Evolutionary conservation across 1,139 yeast genomes (phyloP).

Genomic region (Protomyces macrosporus): DNA sequence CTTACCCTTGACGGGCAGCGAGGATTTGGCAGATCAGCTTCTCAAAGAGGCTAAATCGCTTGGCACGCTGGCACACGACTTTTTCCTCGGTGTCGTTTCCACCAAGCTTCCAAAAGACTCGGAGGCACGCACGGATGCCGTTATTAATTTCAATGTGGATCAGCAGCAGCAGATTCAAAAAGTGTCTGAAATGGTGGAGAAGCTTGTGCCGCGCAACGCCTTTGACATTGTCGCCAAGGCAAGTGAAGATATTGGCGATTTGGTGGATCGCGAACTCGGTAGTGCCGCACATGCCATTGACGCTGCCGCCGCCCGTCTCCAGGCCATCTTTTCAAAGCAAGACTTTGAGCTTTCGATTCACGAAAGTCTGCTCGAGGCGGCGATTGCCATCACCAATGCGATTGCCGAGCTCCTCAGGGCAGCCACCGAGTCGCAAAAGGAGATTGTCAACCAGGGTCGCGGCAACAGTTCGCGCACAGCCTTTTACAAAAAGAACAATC

Average conservation of each 20-base stretch:
- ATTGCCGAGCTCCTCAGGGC: slow-evolving; percentile 66
- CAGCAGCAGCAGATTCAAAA: slow-evolving; percentile 67
- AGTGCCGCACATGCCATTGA: slow-evolving; percentile 67
- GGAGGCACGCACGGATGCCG: slow-evolving; percentile 70
- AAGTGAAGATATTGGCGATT: slow-evolving; percentile 56
- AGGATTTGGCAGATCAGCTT: slow-evolving; percentile 37
- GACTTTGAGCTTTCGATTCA: slow-evolving; percentile 66
- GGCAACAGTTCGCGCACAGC: slow-evolving; percentile 66
- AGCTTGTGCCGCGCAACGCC: slow-evolving; percentile 49
- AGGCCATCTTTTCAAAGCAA: slow-evolving; percentile 48
- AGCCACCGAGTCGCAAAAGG: slow-evolving; percentile 76
- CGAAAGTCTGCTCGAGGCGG: slow-evolving; percentile 71
- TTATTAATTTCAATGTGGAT: slow-evolving; percentile 67
- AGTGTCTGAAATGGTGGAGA: slow-evolving; percentile 54
- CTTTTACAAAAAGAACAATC: slow-evolving; percentile 77
- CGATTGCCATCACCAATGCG: slow-evolving; percentile 75
- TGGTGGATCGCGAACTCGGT: slow-evolving; percentile 67
- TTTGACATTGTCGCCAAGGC: slow-evolving; percentile 35
- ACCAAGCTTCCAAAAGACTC: slow-evolving; percentile 48
- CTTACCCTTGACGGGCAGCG: slow-evolving; percentile 50
- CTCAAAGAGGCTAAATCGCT: slow-evolving; percentile 44
- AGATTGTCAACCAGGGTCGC: slow-evolving; percentile 67
- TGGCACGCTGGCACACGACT: slow-evolving; percentile 49
- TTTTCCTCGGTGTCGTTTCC: slow-evolving; percentile 57
- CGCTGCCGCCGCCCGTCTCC: slow-evolving; percentile 59